phyloP scores from a whole-genome alignment of 768 basidiomycete genomes.

The Psilocybe azurescens region DNA sequence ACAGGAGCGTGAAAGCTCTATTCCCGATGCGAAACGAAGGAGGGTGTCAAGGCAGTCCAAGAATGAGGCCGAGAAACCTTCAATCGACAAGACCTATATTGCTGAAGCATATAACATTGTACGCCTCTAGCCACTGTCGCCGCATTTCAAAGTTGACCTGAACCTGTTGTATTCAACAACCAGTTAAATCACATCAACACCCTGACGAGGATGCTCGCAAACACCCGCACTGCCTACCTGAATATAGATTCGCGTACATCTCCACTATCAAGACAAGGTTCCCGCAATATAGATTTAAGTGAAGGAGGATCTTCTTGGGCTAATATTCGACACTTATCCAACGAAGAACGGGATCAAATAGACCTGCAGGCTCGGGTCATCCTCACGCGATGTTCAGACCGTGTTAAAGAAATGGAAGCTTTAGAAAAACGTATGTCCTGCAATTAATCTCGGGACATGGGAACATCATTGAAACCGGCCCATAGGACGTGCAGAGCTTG shows the following conservation, averaged over 20 bases:
- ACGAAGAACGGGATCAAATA: conserved; percentile 95
- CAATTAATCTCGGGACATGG: conserved; percentile 21
- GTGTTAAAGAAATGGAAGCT: conserved; percentile 86
- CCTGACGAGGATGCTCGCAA: conserved; percentile 71
- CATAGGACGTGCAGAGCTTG: conserved; percentile 70
- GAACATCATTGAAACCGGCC: conserved; percentile 17
- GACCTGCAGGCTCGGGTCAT: conserved; percentile 91
- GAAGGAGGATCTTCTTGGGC: conserved; percentile 57
- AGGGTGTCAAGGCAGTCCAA: conserved; percentile 42
- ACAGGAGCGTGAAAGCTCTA: conserved; percentile 46
- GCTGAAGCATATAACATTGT: conserved; percentile 79
- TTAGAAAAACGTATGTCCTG: conserved; percentile 82
- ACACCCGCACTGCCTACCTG: conserved; percentile 87
- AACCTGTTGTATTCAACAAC: not conserved
- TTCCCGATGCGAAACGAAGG: conserved; percentile 55
- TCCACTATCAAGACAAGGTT: conserved; percentile 56
- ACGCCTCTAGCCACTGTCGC: conserved; percentile 6
- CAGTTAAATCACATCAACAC: conserved; percentile 79
- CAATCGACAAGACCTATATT: conserved; percentile 69
- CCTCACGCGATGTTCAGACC: conserved; percentile 82
- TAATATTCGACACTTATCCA: conserved; percentile 73
- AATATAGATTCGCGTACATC: conserved; percentile 67
- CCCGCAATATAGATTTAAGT: conserved; percentile 60
- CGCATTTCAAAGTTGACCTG: conserved; percentile 1
- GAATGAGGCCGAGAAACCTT: conserved; percentile 41